A percentile compares a stretch with the other conserved stretches of the same genome.
Conservation (phyloP, 768 basidiomycete genomes). For the Psilocybe tampanensis region DNA sequence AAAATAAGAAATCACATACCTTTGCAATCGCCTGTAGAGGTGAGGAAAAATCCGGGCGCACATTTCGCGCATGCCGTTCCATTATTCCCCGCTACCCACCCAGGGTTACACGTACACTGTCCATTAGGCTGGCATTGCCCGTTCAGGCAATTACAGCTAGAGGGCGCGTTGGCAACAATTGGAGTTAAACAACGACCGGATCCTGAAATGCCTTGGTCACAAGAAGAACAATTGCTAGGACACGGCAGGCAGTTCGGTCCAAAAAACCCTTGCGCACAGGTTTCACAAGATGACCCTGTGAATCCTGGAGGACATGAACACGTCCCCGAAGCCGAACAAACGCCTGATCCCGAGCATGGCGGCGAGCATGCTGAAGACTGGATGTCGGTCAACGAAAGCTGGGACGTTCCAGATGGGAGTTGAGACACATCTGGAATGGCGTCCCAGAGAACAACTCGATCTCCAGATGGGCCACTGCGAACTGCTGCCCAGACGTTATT, state of each 20-base stretch:
- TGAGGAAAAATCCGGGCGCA: conserved; percentile 73
- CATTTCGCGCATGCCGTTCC: conserved; percentile 82
- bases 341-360: conserved; percentile 70
- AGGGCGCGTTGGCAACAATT: conserved; percentile 51
- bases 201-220: conserved; percentile 81
- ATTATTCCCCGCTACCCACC: conserved; percentile 71
- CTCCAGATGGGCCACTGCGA: conserved; percentile 44
- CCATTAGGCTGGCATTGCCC: conserved; percentile 72
- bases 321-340: conserved; percentile 70
- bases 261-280: conserved; percentile 74
- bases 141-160: conserved; percentile 81
- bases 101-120: conserved; percentile 75
- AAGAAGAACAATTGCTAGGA: conserved; percentile 65
- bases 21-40: conserved; percentile 71
- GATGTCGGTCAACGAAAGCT: conserved; percentile 67
- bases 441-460: conserved; percentile 76
- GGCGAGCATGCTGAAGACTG: conserved; percentile 78
- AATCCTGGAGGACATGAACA: conserved; percentile 79
- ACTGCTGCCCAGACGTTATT: conserved; percentile 71
- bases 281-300: conserved; percentile 78
- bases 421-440: conserved; percentile 75
- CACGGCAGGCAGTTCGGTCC: conserved; percentile 74
- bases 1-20: conserved; percentile 48
- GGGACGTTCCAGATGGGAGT: conserved; percentile 52
- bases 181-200: conserved; percentile 69